phyloP scores from a whole-genome alignment of 2,329 filamentous ascomycete species.

The Fusarium sp. region DNA sequence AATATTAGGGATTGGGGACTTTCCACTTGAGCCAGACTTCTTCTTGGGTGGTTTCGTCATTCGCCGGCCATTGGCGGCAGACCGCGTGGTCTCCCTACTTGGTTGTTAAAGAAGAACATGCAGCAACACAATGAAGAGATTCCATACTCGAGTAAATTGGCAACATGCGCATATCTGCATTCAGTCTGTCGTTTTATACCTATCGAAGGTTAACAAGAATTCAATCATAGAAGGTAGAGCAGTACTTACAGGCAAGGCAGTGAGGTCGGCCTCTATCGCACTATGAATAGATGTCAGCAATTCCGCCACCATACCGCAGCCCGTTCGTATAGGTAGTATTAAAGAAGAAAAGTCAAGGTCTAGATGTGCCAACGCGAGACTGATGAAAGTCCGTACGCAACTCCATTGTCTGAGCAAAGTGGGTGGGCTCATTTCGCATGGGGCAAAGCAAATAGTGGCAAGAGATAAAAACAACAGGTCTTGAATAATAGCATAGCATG shows the following conservation, averaged over 20 bases:
- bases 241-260: slow-evolving; percentile 71
- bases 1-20: slow-evolving; percentile 64
- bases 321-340: background rate
- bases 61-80: slow-evolving; percentile 64
- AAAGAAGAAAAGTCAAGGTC: background rate
- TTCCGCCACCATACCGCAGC: background rate
- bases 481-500: slow-evolving; percentile 16
- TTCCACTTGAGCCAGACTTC: slow-evolving; percentile 56
- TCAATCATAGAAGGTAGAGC: background rate
- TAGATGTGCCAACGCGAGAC: background rate
- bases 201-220: slow-evolving; percentile 50
- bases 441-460: slow-evolving; percentile 4
- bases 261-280: slow-evolving; percentile 80
- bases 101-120: slow-evolving; percentile 28
- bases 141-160: slow-evolving; percentile 79
- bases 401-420: slow-evolving; percentile 28
- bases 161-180: slow-evolving; percentile 81
- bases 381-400: slow-evolving; percentile 2
- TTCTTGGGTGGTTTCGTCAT: slow-evolving; percentile 71
- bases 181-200: slow-evolving; percentile 82
- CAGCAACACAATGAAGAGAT: background rate
- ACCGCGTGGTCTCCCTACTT: slow-evolving; percentile 68
- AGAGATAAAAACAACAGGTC: background rate
- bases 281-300: slow-evolving; percentile 56
- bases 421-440: slow-evolving; percentile 29